Evolutionary conservation across 179 eudicot genomes (phyloP).

Genomic region (Camellia oleifera): DNA sequence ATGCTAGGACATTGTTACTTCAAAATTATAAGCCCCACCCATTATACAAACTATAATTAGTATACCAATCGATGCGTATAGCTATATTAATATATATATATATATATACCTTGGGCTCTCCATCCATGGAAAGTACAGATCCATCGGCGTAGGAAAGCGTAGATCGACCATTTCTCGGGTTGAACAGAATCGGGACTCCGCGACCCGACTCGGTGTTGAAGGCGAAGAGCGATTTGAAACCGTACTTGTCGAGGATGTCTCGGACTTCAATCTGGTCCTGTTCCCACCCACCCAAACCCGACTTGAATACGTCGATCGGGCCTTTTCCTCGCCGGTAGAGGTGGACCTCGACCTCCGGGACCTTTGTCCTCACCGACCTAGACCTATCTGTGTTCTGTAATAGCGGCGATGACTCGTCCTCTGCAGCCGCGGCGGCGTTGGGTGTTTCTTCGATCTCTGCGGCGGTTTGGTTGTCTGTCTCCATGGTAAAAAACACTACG

Average conservation of each 20-base stretch:
- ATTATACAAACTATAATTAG: too few species aligned
- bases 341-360: slow-evolving; percentile 68
- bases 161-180: slow-evolving; percentile 74
- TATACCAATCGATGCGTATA: too few species aligned
- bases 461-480: slow-evolving; percentile 3
- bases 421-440: slow-evolving; percentile 6
- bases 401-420: slow-evolving; percentile 11
- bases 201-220: slow-evolving; percentile 57
- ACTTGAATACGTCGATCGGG: slow-evolving; percentile 63
- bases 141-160: slow-evolving; percentile 68
- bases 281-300: slow-evolving; percentile 85
- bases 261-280: slow-evolving; percentile 86
- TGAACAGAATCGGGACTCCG: slow-evolving; percentile 71
- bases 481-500: background rate
- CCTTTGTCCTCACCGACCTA: slow-evolving; percentile 56
- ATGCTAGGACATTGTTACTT: too few species aligned
- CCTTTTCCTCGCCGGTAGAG: slow-evolving; percentile 65
- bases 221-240: slow-evolving; percentile 72
- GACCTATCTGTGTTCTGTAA: slow-evolving; percentile 1
- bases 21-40: too few species aligned
- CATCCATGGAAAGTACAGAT: slow-evolving; percentile 59
- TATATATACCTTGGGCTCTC: slow-evolving; percentile 73
- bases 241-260: slow-evolving; percentile 65
- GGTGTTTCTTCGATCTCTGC: slow-evolving; percentile 39
- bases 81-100: too few species aligned